Evolutionary conservation across 768 basidiomycete genomes (phyloP), one percentile per base, ranked within the genome.

Genomic region (Phlebiopsis gigantea): DNA sequence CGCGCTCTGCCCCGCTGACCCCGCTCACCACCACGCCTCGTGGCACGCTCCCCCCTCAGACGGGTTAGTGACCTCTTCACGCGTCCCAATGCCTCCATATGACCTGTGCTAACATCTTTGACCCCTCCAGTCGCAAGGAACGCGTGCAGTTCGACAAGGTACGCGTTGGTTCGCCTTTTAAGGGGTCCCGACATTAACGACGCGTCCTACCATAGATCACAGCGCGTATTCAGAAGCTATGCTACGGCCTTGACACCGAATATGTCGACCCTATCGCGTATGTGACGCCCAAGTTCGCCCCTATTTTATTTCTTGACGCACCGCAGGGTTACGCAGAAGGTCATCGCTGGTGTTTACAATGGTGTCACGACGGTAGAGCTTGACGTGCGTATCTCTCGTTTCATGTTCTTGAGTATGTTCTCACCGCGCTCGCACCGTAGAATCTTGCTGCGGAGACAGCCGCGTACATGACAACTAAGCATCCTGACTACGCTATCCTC

Each of bases 361-460:
- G 95, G 94, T 21, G 94, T 98, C 24, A 99, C 96, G 0, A 99
- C 97, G 4, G 89, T 91, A 58, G 97, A 99, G 72, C 87, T 98
- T 56, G 96, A 99, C 73, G 93, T 95, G 64, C 63, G 90, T 76
- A 6, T 29, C 5, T 15, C 14, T 7, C 19, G 30, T 21, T 21
- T 14, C 46, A 21, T 22, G 10, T 22, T 5, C 19, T 21, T 8
- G 5, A 19, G 17, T 28, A 6, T 12, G 45, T 34, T 24, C 19
- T 12, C 9, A 25, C 19, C 1, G 19, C 30, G 17, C 8, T n/a
- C 56, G 57, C 25, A 25, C 7, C 22, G 15, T 55, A 96, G 93
- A 98, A 97, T 71, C 87, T 98, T 41, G 95, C 95, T 0, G 88
- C 95, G 6, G 95, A 98, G 75, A 99, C 97, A 3, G 94, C 97